phyloP scores from a whole-genome alignment of 2,329 filamentous ascomycete species.

The Colletotrichum lentis region DNA sequence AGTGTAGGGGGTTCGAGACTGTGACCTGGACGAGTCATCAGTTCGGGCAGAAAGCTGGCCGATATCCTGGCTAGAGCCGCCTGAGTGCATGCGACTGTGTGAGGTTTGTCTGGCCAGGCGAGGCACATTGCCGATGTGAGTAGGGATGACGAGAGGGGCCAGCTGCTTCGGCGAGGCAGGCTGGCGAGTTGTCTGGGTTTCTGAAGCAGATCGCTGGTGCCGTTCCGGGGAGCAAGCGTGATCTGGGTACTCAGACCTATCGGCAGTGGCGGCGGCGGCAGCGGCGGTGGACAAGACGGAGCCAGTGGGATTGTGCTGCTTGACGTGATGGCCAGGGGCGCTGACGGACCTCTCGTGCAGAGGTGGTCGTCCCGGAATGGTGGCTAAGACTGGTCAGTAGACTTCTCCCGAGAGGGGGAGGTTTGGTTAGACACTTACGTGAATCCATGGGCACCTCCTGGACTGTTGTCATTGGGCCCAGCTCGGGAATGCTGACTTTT shows the following conservation, averaged over 20 bases:
- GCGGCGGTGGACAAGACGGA: constrained; percentile 47
- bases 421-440: constrained; percentile 63
- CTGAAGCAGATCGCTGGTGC: constrained; percentile 36
- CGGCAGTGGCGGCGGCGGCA: constrained; percentile 7
- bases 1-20: constrained; percentile 55
- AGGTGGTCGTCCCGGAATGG: constrained; percentile 71
- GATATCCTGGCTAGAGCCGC: constrained; percentile 54
- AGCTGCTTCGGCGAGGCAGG: constrained; percentile 63
- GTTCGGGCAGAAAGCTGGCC: constrained; percentile 51
- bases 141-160: constrained; percentile 64
- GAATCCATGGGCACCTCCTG: constrained; percentile 75
- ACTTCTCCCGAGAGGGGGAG: not conserved
- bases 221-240: constrained; percentile 28
- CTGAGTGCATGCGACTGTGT: constrained; percentile 56
- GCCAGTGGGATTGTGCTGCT: constrained; percentile 54
- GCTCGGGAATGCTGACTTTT: constrained; percentile 70
- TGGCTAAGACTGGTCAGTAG: constrained; percentile 56
- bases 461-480: constrained; percentile 74
- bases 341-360: constrained; percentile 71
- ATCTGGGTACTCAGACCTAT: not conserved
- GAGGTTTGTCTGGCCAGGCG: constrained; percentile 50
- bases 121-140: constrained; percentile 37
- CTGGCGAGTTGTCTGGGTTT: constrained; percentile 30
- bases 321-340: constrained; percentile 63
- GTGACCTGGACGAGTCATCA: constrained; percentile 56